Percentiles rank a stretch among this genome's conserved stretches.
phyloP scores from a whole-genome alignment of 2,329 filamentous ascomycete genomes.

The Fusarium vanettenii region DNA sequence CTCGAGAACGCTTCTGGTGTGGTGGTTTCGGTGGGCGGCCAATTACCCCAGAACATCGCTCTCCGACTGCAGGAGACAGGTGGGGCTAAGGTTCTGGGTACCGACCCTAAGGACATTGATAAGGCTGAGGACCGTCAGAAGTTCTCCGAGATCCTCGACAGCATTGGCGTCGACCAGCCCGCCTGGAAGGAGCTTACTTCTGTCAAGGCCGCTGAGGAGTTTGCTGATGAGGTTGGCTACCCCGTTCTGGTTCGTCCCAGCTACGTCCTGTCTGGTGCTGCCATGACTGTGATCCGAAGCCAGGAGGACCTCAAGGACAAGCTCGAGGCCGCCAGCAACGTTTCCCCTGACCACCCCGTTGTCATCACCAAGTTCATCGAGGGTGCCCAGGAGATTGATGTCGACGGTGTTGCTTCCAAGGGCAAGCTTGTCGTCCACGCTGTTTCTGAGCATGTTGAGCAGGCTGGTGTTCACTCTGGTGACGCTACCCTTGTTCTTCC shows the following conservation, averaged over 20 bases:
- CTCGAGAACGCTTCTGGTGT: constrained; percentile 87
- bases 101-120: constrained; percentile 93
- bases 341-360: constrained; percentile 96
- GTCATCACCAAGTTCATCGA: constrained; percentile 99
- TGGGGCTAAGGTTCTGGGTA: constrained; percentile 90
- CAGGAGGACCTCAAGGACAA: constrained; percentile 94
- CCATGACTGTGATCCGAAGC: constrained; percentile 96
- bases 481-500: constrained; percentile 96
- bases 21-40: constrained; percentile 94
- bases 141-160: constrained; percentile 97
- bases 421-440: constrained; percentile 92
- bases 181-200: constrained; percentile 98
- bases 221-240: constrained; percentile 87
- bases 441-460: constrained; percentile 94
- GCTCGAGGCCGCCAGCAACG: constrained; percentile 87
- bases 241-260: constrained; percentile 94
- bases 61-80: constrained; percentile 92
- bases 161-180: constrained; percentile 95
- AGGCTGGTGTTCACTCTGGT: constrained; percentile 97
- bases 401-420: constrained; percentile 89
- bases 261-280: constrained; percentile 96
- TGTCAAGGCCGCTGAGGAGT: constrained; percentile 85
- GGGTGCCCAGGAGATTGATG: constrained; percentile 94
- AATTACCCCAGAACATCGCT: constrained; percentile 97
- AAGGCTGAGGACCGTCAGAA: constrained; percentile 98